Base-by-base conservation (phyloP, 345 rosid species). In the Carallia brachiata region DNA sequence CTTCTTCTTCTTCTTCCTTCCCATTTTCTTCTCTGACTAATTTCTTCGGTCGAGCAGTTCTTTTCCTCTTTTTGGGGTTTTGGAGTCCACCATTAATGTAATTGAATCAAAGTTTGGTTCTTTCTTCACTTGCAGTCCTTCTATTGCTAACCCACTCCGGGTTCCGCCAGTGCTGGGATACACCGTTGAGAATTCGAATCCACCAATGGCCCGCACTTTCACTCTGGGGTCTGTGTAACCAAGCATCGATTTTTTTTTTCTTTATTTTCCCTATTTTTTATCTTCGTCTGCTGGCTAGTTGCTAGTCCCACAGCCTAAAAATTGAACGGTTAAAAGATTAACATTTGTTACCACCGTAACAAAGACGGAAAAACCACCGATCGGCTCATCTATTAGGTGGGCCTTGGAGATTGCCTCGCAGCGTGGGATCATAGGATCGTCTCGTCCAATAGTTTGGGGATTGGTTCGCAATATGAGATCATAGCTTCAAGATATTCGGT, bases 181-280 rank as follows among this genome's bases (percentile, higher is more conserved):
- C 30, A 52, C 37, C 7, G 32, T 61, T 31, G 32, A 58, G 63
- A 50, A 58, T 66, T 73, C 48, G 36, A 58, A 58, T 27, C 66
- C 50, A 48, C 23, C 60, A 18, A 17, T 13, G 12, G 58, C 48
- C 57, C 58, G 69, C 68, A 19, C 39, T 0, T 27, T 17, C 17
- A 70, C 27, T 17, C 28, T 47, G 4, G 70, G 50, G 47, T 31
- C 34, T 28, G 58, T 1, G 32, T 1, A 34, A 12, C 50, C 27
- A 55, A 55, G 59, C 59, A 27, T 18, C 23, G 13, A 6, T 4
- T 18, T 23, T 16, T 6, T n/a, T 18, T n/a, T 18, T n/a, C 23
- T 23, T 23, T 23, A 23, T 23, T 54, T 9, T 54, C 10, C 28
- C 34, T 32, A 32, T 32, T 32, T 10, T 40, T 40, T 40, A 10